Evolutionary conservation across 352 stramenopile species (phyloP).

Genomic region (Stephanocyclus meneghinianus): DNA sequence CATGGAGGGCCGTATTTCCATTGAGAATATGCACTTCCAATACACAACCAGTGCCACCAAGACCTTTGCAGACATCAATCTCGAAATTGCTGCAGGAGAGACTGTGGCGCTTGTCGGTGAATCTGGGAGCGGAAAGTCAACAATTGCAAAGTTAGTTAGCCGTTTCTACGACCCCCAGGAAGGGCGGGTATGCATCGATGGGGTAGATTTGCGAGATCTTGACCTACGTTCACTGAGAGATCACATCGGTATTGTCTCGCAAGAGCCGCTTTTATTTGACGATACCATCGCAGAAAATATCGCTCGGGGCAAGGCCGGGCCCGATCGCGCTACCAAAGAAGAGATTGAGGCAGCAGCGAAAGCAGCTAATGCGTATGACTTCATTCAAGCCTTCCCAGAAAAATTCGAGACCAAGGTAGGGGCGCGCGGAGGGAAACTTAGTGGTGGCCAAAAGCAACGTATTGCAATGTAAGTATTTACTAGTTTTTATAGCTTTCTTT

Average conservation of each 20-base stretch:
- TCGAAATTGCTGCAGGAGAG: slow-evolving; percentile 76
- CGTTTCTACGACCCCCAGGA: slow-evolving; percentile 86
- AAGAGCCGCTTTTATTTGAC: slow-evolving; percentile 7
- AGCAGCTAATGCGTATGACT: slow-evolving; percentile 75
- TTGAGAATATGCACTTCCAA: slow-evolving; percentile 88
- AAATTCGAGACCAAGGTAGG: slow-evolving; percentile 77
- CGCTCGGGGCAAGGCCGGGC: not conserved
- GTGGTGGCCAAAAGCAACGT: slow-evolving; percentile 90
- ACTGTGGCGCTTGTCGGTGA: slow-evolving; percentile 79
- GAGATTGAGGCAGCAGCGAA: slow-evolving; percentile 65
- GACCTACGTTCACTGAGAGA: slow-evolving; percentile 56
- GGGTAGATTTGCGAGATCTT: slow-evolving; percentile 79
- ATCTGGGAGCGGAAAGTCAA: slow-evolving; percentile 41
- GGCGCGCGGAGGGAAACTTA: slow-evolving; percentile 88
- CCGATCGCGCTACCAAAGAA: slow-evolving; percentile 53
- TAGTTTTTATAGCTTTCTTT: not conserved
- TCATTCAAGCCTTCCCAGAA: slow-evolving; percentile 32
- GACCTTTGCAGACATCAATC: slow-evolving; percentile 85
- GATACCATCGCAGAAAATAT: slow-evolving; percentile 8
- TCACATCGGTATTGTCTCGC: slow-evolving; percentile 4
- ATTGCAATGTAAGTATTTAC: slow-evolving; percentile 80
- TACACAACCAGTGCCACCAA: slow-evolving; percentile 87
- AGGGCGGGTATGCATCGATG: slow-evolving; percentile 57
- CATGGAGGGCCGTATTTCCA: slow-evolving; percentile 53
- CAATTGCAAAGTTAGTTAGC: slow-evolving; percentile 80